Conservation (phyloP, 192 early-diverging fungal genomes). For the Coemansia sp. region DNA sequence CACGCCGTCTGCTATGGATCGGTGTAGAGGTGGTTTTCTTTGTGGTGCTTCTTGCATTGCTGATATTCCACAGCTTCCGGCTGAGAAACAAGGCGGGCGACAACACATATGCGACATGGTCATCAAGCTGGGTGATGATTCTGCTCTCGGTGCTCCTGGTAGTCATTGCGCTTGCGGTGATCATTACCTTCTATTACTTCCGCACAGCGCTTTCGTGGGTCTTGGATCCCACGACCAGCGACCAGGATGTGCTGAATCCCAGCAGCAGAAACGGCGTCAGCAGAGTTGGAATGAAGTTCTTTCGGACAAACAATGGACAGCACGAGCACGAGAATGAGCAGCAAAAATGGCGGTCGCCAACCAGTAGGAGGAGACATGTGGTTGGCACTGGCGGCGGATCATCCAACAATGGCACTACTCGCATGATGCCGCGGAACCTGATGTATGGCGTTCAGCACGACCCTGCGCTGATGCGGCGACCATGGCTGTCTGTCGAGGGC, state of each 20-base stretch:
- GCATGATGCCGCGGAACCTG: slow-evolving; percentile 1
- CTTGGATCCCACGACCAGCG: slow-evolving; percentile 25
- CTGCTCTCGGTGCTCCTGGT: slow-evolving; percentile 46
- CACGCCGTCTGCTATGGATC: slow-evolving; percentile 25
- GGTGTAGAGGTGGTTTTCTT: slow-evolving; percentile 32
- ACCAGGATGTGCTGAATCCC: slow-evolving; percentile 20
- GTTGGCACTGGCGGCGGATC: not conserved
- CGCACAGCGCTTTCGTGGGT: slow-evolving; percentile 38
- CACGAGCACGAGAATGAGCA: not conserved
- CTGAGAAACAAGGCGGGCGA: slow-evolving; percentile 21
- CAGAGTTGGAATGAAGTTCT: slow-evolving; percentile 8
- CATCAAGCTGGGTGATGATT: slow-evolving; percentile 53
- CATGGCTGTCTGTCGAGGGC: slow-evolving; percentile 33
- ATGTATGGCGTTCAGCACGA: slow-evolving; percentile 3
- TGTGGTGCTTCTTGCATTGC: slow-evolving; percentile 33
- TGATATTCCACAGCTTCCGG: slow-evolving; percentile 47
- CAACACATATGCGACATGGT: slow-evolving; percentile 47
- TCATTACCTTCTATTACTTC: slow-evolving; percentile 49
- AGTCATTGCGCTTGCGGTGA: slow-evolving; percentile 27
- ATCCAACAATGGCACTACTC: slow-evolving; percentile 1
- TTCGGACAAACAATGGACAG: slow-evolving; percentile 2
- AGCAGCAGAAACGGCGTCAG: slow-evolving; percentile 2
- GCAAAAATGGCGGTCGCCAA: not conserved
- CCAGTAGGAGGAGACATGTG: too few relatives aligned
- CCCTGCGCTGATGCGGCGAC: slow-evolving; percentile 16